Evolutionary conservation across 768 basidiomycete species (phyloP).

Genomic region (Mrakia frigida): DNA sequence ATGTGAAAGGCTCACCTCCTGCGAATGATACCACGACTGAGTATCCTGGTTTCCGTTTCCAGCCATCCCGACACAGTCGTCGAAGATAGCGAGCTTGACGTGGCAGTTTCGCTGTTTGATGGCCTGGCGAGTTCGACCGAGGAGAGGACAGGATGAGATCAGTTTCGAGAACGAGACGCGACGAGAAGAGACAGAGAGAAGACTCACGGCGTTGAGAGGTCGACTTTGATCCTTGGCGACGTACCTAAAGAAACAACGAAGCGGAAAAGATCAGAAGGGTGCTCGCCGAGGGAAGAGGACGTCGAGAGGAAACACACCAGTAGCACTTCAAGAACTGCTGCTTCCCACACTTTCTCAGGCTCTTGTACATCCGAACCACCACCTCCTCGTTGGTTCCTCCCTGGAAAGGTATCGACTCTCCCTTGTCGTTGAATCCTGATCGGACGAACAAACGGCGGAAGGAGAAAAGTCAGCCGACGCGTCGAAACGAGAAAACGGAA

Average conservation of each 20-base stretch:
- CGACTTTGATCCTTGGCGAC: slow-evolving; percentile 57
- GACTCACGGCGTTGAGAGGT: slow-evolving; percentile 58
- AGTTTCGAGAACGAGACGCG: not conserved
- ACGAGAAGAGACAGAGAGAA: not conserved
- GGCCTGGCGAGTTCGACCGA: too few species aligned
- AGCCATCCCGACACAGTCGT: slow-evolving; percentile 59
- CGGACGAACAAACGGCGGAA: not conserved
- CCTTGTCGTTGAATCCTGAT: slow-evolving; percentile 52
- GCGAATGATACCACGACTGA: slow-evolving; percentile 67
- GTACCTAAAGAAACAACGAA: slow-evolving; percentile 6
- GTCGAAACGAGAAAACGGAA: not conserved
- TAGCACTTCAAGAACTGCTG: slow-evolving; percentile 48
- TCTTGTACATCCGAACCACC: slow-evolving; percentile 55
- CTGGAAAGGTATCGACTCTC: slow-evolving; percentile 61
- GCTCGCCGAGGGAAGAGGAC: not conserved
- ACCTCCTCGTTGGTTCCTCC: slow-evolving; percentile 71
- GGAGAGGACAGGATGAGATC: not conserved
- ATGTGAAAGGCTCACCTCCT: slow-evolving; percentile 47
- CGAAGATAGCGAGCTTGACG: slow-evolving; percentile 64
- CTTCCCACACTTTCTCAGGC: slow-evolving; percentile 50
- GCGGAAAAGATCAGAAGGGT: slow-evolving; percentile 53
- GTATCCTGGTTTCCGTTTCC: slow-evolving; percentile 60
- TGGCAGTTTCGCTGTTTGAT: slow-evolving; percentile 66
- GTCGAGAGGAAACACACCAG: slow-evolving; percentile 36
- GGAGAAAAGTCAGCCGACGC: not conserved